These are phyloP conservation scores for Trapa bicornis DNA, from an alignment of 345 rosid species.

Conservation along the genomic window DNA sequence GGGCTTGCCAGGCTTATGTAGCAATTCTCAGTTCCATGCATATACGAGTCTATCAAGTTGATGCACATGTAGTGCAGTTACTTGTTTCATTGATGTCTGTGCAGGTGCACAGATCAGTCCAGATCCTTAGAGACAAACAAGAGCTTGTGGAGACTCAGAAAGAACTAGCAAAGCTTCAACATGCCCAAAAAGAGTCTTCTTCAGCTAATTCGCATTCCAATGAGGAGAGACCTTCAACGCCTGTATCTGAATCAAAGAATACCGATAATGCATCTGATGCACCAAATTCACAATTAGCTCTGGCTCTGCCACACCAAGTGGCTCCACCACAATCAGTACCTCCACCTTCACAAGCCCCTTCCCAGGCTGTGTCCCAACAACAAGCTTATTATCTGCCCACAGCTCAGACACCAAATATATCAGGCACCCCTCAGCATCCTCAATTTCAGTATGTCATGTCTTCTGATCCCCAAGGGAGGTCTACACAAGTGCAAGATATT, in stretches of 20 bases:
- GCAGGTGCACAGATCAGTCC: constrained; percentile 96
- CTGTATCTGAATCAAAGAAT: constrained; percentile 50
- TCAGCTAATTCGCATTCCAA: constrained; percentile 50
- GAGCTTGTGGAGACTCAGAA: constrained; percentile 91
- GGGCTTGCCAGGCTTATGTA: not conserved
- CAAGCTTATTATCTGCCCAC: constrained; percentile 64
- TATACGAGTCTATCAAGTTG: too few relatives aligned
- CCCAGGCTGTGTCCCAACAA: constrained; percentile 42
- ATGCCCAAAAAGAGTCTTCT: constrained; percentile 74
- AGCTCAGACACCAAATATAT: constrained; percentile 37
- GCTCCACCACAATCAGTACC: constrained; percentile 45
- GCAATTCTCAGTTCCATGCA: not conserved
- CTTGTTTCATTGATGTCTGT: constrained; percentile 9
- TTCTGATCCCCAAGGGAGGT: constrained; percentile 53
- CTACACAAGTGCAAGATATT: constrained; percentile 51
- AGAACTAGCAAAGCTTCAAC: constrained; percentile 84
- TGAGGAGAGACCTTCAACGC: constrained; percentile 56
- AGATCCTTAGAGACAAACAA: constrained; percentile 94
- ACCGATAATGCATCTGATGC: constrained; percentile 44
- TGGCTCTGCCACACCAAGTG: constrained; percentile 82
- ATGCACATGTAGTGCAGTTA: not conserved
- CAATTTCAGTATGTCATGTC: constrained; percentile 35
- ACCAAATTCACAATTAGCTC: constrained; percentile 73
- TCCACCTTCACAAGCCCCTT: constrained; percentile 34
- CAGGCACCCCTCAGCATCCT: constrained; percentile 32